These are phyloP conservation scores for Didymella pomorum DNA, from an alignment of 2,329 filamentous ascomycete species.

Conservation along the genomic window DNA sequence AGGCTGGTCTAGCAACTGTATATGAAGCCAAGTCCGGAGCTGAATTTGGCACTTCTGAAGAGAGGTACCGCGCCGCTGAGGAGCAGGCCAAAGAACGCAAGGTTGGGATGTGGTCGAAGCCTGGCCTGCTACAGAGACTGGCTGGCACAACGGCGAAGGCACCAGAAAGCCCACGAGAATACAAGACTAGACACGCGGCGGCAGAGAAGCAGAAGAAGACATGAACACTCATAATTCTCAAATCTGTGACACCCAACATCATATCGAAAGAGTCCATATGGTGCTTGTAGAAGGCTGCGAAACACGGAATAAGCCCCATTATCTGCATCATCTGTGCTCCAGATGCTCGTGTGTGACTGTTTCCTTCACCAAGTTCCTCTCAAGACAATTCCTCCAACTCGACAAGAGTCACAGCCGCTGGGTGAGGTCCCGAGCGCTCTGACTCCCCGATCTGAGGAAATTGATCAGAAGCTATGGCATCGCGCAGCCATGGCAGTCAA, in stretches of 20 bases:
- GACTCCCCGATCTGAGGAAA: conserved; percentile 21
- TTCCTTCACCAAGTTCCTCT: not conserved
- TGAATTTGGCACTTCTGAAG: conserved; percentile 78
- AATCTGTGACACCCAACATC: not conserved
- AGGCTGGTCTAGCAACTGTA: conserved; percentile 81
- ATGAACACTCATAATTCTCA: conserved; percentile 25
- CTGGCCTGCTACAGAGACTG: conserved; percentile 50
- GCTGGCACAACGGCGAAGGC: conserved; percentile 61
- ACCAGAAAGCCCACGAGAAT: conserved; percentile 84
- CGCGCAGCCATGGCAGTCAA: conserved; percentile 12
- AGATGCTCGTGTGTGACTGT: not conserved
- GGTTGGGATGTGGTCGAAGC: conserved; percentile 72
- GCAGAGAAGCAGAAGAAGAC: conserved; percentile 52
- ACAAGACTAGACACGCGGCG: conserved; percentile 71
- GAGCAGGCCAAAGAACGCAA: conserved; percentile 55
- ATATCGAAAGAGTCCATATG: not conserved
- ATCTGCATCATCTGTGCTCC: not conserved
- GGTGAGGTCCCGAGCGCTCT: conserved; percentile 3
- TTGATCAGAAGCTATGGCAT: conserved; percentile 15
- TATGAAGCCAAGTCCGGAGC: conserved; percentile 92
- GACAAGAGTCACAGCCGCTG: not conserved
- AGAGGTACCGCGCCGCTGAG: conserved; percentile 72
- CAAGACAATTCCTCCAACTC: not conserved
- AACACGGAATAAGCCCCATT: not conserved
- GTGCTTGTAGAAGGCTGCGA: not conserved